phyloP scores from a whole-genome alignment of 1,139 yeast genomes.

The Ogataea hybrid region DNA sequence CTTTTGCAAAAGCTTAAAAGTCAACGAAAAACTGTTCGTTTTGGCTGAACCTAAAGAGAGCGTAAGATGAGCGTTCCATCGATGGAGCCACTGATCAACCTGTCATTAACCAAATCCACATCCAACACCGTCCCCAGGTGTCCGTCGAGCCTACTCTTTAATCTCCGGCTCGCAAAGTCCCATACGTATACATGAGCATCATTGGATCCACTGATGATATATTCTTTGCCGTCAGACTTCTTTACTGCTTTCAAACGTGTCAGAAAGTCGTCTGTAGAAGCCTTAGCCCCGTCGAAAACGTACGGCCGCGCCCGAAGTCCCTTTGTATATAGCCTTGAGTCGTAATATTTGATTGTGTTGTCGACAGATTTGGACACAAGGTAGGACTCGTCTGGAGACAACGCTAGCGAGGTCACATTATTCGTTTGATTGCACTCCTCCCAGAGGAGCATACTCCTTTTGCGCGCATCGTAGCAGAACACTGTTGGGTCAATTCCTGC shows the following conservation, averaged over 20 bases:
- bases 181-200: constrained; percentile 60
- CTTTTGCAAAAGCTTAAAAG: constrained; percentile 19
- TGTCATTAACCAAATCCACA: constrained; percentile 45
- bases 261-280: constrained; percentile 52
- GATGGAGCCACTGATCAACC: constrained; percentile 42
- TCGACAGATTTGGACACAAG: constrained; percentile 58
- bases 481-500: constrained; percentile 71
- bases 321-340: constrained; percentile 42
- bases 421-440: constrained; percentile 42
- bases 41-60: constrained; percentile 23
- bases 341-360: constrained; percentile 56
- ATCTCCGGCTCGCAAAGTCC: constrained; percentile 53
- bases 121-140: constrained; percentile 64
- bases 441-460: constrained; percentile 44
- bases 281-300: constrained; percentile 57
- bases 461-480: constrained; percentile 53
- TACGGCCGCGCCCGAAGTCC: constrained; percentile 43
- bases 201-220: constrained; percentile 49
- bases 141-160: constrained; percentile 51
- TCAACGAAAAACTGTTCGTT: constrained; percentile 20
- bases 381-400: constrained; percentile 49
- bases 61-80: constrained; percentile 53
- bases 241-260: constrained; percentile 45
- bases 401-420: constrained; percentile 51
- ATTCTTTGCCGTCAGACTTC: constrained; percentile 18